phyloP scores from a whole-genome alignment of 2,329 filamentous ascomycete genomes.

The Teratosphaeria destructans region DNA sequence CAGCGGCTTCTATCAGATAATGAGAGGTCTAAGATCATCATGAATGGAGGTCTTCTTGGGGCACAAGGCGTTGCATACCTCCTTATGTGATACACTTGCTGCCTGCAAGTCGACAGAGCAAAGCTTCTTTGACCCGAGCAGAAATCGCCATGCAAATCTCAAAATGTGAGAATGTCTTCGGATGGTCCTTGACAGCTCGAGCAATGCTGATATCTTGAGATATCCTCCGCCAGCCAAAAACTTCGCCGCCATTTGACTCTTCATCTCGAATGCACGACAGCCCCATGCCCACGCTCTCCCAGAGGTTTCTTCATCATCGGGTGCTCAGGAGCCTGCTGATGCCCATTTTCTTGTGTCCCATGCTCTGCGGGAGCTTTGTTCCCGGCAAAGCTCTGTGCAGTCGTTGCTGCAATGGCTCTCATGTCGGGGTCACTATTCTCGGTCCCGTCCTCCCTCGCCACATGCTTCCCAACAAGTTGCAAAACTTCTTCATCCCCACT shows the following conservation, averaged over 20 bases:
- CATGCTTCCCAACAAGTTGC: constrained; percentile 11
- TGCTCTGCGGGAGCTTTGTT: constrained; percentile 6
- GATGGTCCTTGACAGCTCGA: background rate
- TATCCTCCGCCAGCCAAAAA: background rate
- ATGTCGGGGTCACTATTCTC: constrained; percentile 17
- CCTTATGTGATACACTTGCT: background rate
- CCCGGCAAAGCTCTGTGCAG: constrained; percentile 20
- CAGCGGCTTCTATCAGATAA: background rate
- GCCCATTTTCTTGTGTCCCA: background rate
- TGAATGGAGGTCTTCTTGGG: background rate
- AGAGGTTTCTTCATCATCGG: constrained; percentile 2
- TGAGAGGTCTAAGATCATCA: background rate
- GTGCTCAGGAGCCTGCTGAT: background rate
- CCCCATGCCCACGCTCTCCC: constrained; percentile 11
- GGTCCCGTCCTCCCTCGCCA: constrained; percentile 13
- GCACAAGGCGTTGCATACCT: background rate
- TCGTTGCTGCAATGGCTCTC: constrained; percentile 18
- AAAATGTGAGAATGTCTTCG: background rate
- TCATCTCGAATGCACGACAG: constrained; percentile 6
- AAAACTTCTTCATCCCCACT: constrained; percentile 29
- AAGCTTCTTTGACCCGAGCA: no score
- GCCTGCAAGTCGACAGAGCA: no score
- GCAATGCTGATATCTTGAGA: background rate
- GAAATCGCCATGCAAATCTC: no score
- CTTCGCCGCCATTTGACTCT: background rate